phyloP scores from a whole-genome alignment of 2,329 filamentous ascomycete genomes.

The Phaeosphaeria sp. region DNA sequence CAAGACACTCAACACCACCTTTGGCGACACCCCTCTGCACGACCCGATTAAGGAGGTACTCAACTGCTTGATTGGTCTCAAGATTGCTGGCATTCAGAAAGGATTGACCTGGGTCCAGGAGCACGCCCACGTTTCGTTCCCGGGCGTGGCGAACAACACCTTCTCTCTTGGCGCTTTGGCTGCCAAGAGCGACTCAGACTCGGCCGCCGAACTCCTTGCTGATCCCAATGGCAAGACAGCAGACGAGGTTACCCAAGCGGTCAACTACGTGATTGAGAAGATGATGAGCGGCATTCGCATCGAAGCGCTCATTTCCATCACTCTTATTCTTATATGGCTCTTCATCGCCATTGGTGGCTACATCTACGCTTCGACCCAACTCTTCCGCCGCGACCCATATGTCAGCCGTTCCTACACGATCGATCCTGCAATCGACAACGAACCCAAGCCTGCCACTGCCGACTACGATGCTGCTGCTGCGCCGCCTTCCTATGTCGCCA shows the following conservation, averaged over 20 bases:
- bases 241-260: slow-evolving; percentile 81
- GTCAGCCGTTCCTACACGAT: slow-evolving; percentile 51
- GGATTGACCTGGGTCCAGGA: slow-evolving; percentile 94
- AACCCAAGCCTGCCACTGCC: slow-evolving; percentile 15
- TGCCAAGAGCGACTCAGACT: slow-evolving; percentile 57
- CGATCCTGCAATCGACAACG: slow-evolving; percentile 34
- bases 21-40: slow-evolving; percentile 81
- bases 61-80: slow-evolving; percentile 85
- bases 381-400: slow-evolving; percentile 68
- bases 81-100: slow-evolving; percentile 82
- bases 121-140: slow-evolving; percentile 82
- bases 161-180: slow-evolving; percentile 80
- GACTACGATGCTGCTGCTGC: slow-evolving; percentile 42
- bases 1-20: slow-evolving; percentile 74
- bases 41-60: slow-evolving; percentile 80
- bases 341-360: slow-evolving; percentile 78
- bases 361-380: slow-evolving; percentile 68
- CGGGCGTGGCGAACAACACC: slow-evolving; percentile 76
- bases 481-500: slow-evolving; percentile 50
- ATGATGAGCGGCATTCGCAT: slow-evolving; percentile 72
- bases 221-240: slow-evolving; percentile 74
- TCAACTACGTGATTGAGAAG: slow-evolving; percentile 72
- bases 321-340: slow-evolving; percentile 78
- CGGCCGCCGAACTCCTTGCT: slow-evolving; percentile 77
- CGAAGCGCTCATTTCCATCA: slow-evolving; percentile 80